phyloP scores from a whole-genome alignment of 2,329 filamentous ascomycete genomes.

The Colletotrichum sidae region DNA sequence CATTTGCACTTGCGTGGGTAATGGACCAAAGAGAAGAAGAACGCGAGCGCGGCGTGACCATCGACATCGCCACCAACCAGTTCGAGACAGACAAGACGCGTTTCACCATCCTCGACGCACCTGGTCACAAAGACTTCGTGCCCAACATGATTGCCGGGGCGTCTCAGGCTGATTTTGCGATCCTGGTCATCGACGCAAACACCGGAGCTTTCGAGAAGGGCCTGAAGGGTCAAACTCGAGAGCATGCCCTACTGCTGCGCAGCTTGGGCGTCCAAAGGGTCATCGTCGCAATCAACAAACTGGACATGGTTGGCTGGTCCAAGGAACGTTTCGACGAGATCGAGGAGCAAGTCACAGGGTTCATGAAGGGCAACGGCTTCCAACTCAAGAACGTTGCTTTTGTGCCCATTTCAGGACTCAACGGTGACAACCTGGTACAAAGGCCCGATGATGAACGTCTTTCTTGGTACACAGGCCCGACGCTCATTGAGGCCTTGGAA shows the following conservation, averaged over 20 bases:
- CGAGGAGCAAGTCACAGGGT: conserved; percentile 82
- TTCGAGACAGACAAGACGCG: conserved; percentile 89
- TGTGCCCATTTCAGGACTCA: conserved; percentile 89
- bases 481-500: conserved; percentile 87
- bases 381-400: conserved; percentile 84
- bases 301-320: conserved; percentile 89
- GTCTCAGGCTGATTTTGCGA: conserved; percentile 94
- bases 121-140: conserved; percentile 94
- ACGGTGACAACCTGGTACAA: conserved; percentile 85
- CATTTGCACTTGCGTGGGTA: conserved; percentile 97
- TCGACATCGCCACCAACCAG: conserved; percentile 94
- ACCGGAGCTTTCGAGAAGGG: conserved; percentile 94
- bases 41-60: conserved; percentile 89
- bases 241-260: conserved; percentile 89
- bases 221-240: conserved; percentile 91
- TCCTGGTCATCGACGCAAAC: conserved; percentile 92
- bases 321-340: conserved; percentile 88
- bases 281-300: conserved; percentile 94
- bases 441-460: conserved; percentile 66
- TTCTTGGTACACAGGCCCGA: conserved; percentile 84
- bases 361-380: conserved; percentile 86
- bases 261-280: conserved; percentile 91
- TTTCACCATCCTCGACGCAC: conserved; percentile 96
- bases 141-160: conserved; percentile 99
- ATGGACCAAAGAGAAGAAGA: conserved; percentile 94